A percentile compares a stretch with the other conserved stretches of the same genome.
phyloP scores from a whole-genome alignment of 2,329 filamentous ascomycete genomes.

The Xylariales sp. region DNA sequence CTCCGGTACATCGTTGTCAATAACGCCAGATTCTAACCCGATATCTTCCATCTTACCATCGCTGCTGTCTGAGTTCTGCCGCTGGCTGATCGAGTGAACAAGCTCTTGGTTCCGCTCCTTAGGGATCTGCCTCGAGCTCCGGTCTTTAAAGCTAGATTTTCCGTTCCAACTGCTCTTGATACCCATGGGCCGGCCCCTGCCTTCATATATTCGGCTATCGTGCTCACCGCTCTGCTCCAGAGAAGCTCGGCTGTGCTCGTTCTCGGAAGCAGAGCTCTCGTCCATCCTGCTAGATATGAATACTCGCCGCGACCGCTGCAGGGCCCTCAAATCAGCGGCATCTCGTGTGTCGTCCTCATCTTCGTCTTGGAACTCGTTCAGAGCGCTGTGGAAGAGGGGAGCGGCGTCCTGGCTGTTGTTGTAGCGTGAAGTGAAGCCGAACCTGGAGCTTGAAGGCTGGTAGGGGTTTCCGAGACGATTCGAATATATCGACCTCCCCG shows the following conservation, averaged over 20 bases:
- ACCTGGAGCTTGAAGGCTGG: constrained; percentile 65
- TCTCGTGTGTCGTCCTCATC: constrained; percentile 92
- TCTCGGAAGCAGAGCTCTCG: constrained; percentile 80
- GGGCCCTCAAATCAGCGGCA: constrained; percentile 87
- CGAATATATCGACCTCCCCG: constrained; percentile 23
- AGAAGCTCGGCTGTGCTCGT: constrained; percentile 57
- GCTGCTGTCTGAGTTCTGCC: constrained; percentile 27
- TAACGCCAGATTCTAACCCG: constrained; percentile 66
- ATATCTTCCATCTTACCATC: constrained; percentile 79
- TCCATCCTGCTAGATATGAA: constrained; percentile 80
- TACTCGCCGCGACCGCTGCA: constrained; percentile 84
- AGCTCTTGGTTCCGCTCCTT: constrained; percentile 32
- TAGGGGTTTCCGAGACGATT: constrained; percentile 66
- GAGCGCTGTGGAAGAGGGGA: constrained; percentile 88
- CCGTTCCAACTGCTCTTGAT: constrained; percentile 65
- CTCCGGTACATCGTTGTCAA: constrained; percentile 55
- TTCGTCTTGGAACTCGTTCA: constrained; percentile 87
- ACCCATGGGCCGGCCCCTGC: constrained; percentile 43
- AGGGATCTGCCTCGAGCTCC: constrained; percentile 34
- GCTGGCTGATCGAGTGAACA: constrained; percentile 19
- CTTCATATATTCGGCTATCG: constrained; percentile 38
- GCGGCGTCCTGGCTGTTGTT: constrained; percentile 73
- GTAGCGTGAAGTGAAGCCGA: constrained; percentile 78
- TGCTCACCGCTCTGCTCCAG: constrained; percentile 51
- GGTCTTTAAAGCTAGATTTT: constrained; percentile 37